Conservation (phyloP, 129 eudicot species). For the Flaveria robusta region DNA sequence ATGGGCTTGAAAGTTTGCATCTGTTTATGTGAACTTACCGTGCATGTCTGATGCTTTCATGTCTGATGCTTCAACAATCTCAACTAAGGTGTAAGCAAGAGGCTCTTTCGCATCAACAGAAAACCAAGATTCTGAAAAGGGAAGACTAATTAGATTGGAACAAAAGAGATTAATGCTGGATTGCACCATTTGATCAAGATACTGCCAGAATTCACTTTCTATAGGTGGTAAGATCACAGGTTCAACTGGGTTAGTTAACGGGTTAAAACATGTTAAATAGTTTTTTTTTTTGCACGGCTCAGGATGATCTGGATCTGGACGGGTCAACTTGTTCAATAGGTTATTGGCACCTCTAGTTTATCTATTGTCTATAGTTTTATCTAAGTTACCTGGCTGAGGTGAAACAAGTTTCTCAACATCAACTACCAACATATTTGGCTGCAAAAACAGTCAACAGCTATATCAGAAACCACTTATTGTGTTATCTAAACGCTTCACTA, state of each 20-base stretch:
- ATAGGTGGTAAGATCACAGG: too few species aligned
- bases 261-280: not conserved
- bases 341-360: not conserved
- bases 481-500: not conserved
- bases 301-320: not conserved
- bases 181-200: not conserved
- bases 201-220: not conserved
- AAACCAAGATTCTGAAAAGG: slow-evolving; percentile 71
- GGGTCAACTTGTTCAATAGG: not conserved
- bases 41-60: slow-evolving; percentile 81
- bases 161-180: not conserved
- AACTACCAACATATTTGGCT: slow-evolving; percentile 99
- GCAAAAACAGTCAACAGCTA: slow-evolving; percentile 31
- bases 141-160: not conserved
- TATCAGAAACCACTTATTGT: not conserved
- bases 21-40: slow-evolving; percentile 47
- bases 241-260: not conserved
- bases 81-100: slow-evolving; percentile 65
- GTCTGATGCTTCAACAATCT: slow-evolving; percentile 77
- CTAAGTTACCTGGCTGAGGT: slow-evolving; percentile 65
- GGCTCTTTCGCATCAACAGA: slow-evolving; percentile 86
- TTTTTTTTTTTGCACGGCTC: not conserved
- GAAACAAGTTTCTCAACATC: slow-evolving; percentile 82
- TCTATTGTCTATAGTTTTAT: not conserved
- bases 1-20: not conserved